Percentiles rank a stretch among this genome's conserved stretches.
Conservation (phyloP, 257 asterid genomes). For the Petrea volubilis region DNA sequence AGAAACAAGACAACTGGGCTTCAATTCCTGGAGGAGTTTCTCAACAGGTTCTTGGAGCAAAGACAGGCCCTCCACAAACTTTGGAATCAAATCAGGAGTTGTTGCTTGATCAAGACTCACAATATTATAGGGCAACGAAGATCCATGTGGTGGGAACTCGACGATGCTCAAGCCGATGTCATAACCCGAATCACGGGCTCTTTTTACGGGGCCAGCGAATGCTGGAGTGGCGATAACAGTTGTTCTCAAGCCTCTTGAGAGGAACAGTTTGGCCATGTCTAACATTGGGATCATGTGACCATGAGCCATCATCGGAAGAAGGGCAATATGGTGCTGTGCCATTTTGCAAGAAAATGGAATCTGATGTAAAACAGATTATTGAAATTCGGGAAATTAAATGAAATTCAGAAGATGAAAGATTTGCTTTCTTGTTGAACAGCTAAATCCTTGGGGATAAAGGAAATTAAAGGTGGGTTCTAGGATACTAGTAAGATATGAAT, state of each 20-base stretch:
- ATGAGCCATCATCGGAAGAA: slow-evolving; percentile 51
- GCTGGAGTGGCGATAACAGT: slow-evolving; percentile 46
- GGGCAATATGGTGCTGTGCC: slow-evolving; percentile 38
- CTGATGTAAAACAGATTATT: neutral
- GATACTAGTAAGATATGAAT: too few relatives aligned
- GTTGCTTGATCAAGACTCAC: slow-evolving; percentile 36
- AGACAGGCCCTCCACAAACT: slow-evolving; percentile 31
- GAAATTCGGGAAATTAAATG: neutral
- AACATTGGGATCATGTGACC: slow-evolving; percentile 63
- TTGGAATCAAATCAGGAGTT: slow-evolving; percentile 12
- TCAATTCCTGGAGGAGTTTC: slow-evolving; percentile 30
- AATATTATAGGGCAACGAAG: slow-evolving; percentile 39
- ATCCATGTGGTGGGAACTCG: slow-evolving; percentile 44
- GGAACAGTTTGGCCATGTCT: slow-evolving; percentile 63
- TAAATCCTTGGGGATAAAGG: too few relatives aligned
- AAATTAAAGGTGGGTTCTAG: too few relatives aligned
- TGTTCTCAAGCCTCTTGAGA: slow-evolving; percentile 42
- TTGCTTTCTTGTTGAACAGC: too few relatives aligned
- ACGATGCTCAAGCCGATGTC: slow-evolving; percentile 31
- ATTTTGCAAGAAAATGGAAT: neutral
- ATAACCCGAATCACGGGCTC: slow-evolving; percentile 27
- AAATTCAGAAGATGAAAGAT: too few relatives aligned
- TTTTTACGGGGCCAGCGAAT: slow-evolving; percentile 20
- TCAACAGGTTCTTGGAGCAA: slow-evolving; percentile 38
- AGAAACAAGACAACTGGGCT: slow-evolving; percentile 39